Evolutionary conservation across 306 rosid species (phyloP).

Genomic region (Corylus americana): DNA sequence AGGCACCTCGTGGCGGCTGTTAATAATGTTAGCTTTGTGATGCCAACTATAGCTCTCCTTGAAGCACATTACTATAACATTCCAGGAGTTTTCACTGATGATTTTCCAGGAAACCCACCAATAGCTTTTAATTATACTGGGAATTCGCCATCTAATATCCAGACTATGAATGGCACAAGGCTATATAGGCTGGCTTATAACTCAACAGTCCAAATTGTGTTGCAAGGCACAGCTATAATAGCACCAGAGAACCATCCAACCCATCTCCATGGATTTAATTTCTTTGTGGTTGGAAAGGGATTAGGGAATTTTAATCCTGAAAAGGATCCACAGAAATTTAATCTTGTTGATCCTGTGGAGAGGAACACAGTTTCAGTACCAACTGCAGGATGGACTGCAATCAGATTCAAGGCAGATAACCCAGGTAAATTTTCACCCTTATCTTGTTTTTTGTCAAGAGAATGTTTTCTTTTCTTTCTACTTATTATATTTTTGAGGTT

Average conservation of each 20-base stretch:
- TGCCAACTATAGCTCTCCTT: slow-evolving; percentile 63
- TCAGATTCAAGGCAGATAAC: slow-evolving; percentile 75
- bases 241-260: slow-evolving; percentile 73
- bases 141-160: slow-evolving; percentile 45
- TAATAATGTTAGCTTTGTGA: slow-evolving; percentile 53
- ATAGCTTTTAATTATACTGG: slow-evolving; percentile 61
- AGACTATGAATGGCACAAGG: slow-evolving; percentile 56
- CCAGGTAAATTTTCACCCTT: slow-evolving; percentile 51
- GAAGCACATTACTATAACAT: slow-evolving; percentile 66
- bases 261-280: slow-evolving; percentile 70
- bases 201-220: slow-evolving; percentile 58
- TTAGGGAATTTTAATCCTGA: slow-evolving; percentile 65
- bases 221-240: slow-evolving; percentile 61
- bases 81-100: slow-evolving; percentile 57
- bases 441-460: not conserved
- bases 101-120: slow-evolving; percentile 67
- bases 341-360: slow-evolving; percentile 73
- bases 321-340: slow-evolving; percentile 49
- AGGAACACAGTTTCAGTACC: slow-evolving; percentile 71
- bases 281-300: slow-evolving; percentile 68
- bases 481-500: not conserved
- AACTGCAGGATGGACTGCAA: slow-evolving; percentile 71
- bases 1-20: slow-evolving; percentile 47
- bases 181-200: slow-evolving; percentile 49
- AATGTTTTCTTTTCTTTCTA: not conserved